Conservation (phyloP, 768 basidiomycete genomes). For the Tulasnella sp. region DNA sequence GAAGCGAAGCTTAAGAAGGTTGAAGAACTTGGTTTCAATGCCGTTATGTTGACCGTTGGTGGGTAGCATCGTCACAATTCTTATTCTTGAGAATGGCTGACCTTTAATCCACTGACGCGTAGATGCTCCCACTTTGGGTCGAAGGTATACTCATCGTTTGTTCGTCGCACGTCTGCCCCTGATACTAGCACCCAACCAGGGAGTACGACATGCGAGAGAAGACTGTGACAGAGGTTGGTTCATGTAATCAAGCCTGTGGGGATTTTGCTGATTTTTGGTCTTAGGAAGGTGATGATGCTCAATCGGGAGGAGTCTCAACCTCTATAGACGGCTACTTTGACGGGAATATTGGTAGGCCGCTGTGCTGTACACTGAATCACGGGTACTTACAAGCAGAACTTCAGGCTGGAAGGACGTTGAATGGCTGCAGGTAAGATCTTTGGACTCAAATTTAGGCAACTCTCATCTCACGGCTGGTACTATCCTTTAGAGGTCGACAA, state of each 20-base stretch:
- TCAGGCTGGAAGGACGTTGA: slow-evolving; percentile 15
- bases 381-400: background rate
- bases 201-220: slow-evolving; percentile 42
- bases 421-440: slow-evolving; percentile 12
- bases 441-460: no score
- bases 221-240: background rate
- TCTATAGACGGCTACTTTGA: slow-evolving; percentile 13
- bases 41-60: slow-evolving; percentile 69
- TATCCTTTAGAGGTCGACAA: slow-evolving; percentile 28
- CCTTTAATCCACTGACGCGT: slow-evolving; percentile 23
- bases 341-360: slow-evolving; percentile 1
- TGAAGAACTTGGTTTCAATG: slow-evolving; percentile 66
- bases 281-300: background rate
- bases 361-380: background rate
- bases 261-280: no score
- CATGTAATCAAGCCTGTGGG: no score
- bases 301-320: slow-evolving; percentile 7
- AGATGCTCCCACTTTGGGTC: slow-evolving; percentile 65
- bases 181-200: slow-evolving; percentile 26
- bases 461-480: background rate
- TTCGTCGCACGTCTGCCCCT: background rate
- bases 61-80: background rate
- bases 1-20: slow-evolving; percentile 60
- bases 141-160: slow-evolving; percentile 30
- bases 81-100: background rate